Evolutionary conservation across 768 basidiomycete genomes (phyloP).

Genomic region (Lactarius quietus): DNA sequence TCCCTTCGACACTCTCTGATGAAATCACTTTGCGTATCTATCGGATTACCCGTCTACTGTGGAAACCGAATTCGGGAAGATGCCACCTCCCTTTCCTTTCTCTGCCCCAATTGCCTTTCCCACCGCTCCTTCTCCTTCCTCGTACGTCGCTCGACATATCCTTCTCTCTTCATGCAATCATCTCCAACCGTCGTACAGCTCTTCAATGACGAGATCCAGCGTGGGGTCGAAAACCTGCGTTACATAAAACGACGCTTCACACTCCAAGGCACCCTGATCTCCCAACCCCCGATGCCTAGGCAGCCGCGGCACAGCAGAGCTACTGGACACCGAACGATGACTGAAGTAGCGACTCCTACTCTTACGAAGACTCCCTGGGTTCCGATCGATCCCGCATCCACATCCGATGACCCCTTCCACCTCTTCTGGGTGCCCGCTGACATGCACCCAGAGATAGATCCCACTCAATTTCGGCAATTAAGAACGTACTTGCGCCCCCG

Average conservation of each 20-base stretch:
- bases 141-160: not conserved
- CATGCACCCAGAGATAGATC: conserved; percentile 96
- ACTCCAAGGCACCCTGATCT: conserved; percentile 80
- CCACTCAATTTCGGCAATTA: conserved; percentile 95
- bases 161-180: not conserved
- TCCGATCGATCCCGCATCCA: conserved; percentile 38
- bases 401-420: conserved; percentile 75
- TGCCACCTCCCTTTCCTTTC: not conserved
- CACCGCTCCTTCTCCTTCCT: not conserved
- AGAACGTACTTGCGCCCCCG: conserved; percentile 69
- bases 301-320: conserved; percentile 34
- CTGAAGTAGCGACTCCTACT: conserved; percentile 39
- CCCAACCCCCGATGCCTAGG: conserved; percentile 66
- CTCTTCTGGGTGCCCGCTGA: conserved; percentile 99
- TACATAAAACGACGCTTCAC: conserved; percentile 83
- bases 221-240: conserved; percentile 80
- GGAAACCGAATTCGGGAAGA: no score
- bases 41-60: no score
- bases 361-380: conserved; percentile 42
- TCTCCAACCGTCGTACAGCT: conserved; percentile 50
- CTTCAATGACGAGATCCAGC: conserved; percentile 79
- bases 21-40: no score
- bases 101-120: not conserved
- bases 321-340: conserved; percentile 39
- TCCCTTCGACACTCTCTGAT: no score